Conservation (phyloP, 1,284 basidiomycete species). For the Malassezia vespertilionis region DNA sequence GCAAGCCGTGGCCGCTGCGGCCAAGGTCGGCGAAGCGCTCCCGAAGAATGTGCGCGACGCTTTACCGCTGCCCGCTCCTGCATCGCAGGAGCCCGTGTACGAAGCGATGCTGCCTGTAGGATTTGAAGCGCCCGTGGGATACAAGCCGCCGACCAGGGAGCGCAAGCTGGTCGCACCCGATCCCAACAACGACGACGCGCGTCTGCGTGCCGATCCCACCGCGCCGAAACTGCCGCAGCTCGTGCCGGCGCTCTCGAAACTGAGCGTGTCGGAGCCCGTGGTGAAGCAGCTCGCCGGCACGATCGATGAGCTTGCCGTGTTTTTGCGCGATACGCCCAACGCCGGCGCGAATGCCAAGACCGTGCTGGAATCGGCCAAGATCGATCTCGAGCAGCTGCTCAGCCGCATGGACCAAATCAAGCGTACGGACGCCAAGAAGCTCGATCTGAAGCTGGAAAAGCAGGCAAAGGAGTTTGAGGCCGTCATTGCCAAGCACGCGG, state of each 20-base stretch:
- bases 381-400: constrained; percentile 70
- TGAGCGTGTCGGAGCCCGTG: constrained; percentile 70
- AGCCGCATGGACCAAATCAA: constrained; percentile 69
- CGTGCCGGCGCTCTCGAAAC: constrained; percentile 66
- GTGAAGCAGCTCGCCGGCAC: constrained; percentile 82
- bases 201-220: constrained; percentile 33
- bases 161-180: constrained; percentile 34
- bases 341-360: constrained; percentile 55
- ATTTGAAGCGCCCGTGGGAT: constrained; percentile 32
- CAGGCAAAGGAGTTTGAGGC: constrained; percentile 65
- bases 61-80: constrained; percentile 20
- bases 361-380: constrained; percentile 53
- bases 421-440: constrained; percentile 63
- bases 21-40: constrained; percentile 1
- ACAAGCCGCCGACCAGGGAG: constrained; percentile 23
- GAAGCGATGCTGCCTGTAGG: constrained; percentile 28
- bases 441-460: constrained; percentile 60
- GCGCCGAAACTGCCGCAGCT: constrained; percentile 56
- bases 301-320: constrained; percentile 81
- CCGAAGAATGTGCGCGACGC: constrained; percentile 1
- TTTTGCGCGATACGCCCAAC: constrained; percentile 53
- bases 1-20: not conserved
- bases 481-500: constrained; percentile 70
- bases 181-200: constrained; percentile 19
- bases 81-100: constrained; percentile 21